Conservation (phyloP, 1,284 basidiomycete genomes). For the Puccinia hordei region DNA sequence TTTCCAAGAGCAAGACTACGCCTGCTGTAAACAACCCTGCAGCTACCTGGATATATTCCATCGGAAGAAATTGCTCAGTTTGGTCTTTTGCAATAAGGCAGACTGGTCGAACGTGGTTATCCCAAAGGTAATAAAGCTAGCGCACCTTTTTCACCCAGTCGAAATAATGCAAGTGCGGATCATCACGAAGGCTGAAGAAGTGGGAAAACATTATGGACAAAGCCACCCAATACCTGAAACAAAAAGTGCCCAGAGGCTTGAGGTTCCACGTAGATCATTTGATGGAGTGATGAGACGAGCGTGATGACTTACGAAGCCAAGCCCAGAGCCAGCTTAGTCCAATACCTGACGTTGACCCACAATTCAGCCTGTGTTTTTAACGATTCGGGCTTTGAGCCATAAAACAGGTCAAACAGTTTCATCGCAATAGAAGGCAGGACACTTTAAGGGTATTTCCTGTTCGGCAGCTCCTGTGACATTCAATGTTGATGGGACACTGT, state of each 20-base stretch:
- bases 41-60: not conserved
- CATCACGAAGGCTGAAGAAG: not conserved
- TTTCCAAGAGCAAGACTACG: conserved; percentile 70
- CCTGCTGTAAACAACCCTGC: conserved; percentile 67
- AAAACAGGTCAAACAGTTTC: conserved; percentile 16
- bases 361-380: conserved; percentile 35
- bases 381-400: conserved; percentile 32
- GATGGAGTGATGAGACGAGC: not conserved
- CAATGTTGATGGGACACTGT: conserved; percentile 1
- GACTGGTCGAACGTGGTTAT: not conserved
- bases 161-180: conserved; percentile 19
- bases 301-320: conserved; percentile 14
- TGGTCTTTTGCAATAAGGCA: not conserved
- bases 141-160: conserved; percentile 32
- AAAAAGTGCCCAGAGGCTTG: not conserved
- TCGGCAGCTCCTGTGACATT: not conserved
- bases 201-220: conserved; percentile 20
- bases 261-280: not conserved
- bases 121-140: not conserved
- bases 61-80: not conserved
- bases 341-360: conserved; percentile 41
- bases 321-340: conserved; percentile 15
- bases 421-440: conserved; percentile 12
- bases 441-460: not conserved
- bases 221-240: conserved; percentile 24